Conservation (phyloP, 805 yeast genomes). For the Candida ovalis region DNA sequence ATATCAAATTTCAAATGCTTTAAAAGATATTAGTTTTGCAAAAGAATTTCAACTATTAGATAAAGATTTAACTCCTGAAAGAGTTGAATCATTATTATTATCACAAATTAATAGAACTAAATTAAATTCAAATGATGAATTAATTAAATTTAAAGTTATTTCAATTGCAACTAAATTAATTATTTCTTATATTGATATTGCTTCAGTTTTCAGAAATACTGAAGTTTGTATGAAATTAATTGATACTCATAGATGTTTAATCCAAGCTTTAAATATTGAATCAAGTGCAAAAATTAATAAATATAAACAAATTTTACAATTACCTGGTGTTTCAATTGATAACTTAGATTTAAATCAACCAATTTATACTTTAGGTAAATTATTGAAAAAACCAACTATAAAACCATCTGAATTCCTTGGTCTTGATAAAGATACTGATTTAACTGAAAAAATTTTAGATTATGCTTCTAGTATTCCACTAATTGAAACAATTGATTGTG, state of each 20-base stretch:
- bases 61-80: constrained; percentile 38
- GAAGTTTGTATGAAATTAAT: constrained; percentile 58
- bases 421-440: constrained; percentile 39
- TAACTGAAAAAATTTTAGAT: constrained; percentile 40
- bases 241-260: constrained; percentile 64
- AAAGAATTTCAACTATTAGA: constrained; percentile 53
- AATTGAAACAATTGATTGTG: constrained; percentile 63
- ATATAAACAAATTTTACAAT: constrained; percentile 69
- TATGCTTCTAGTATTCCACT: constrained; percentile 67
- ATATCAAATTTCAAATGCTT: constrained; percentile 53
- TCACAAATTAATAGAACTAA: constrained; percentile 56
- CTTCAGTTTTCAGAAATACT: constrained; percentile 70
- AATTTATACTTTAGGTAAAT: constrained; percentile 65
- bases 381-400: constrained; percentile 54
- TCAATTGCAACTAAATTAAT: constrained; percentile 63
- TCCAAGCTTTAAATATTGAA: constrained; percentile 61
- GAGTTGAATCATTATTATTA: constrained; percentile 48
- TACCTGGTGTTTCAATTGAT: constrained; percentile 64
- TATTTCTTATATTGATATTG: constrained; percentile 73
- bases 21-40: constrained; percentile 60
- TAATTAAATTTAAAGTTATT: constrained; percentile 51
- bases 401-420: constrained; percentile 57
- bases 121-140: constrained; percentile 33
- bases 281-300: constrained; percentile 39
- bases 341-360: constrained; percentile 45